Evolutionary conservation across 768 basidiomycete species (phyloP), one percentile per base, ranked within the genome.

Genomic region (Tylopilus balloui): DNA sequence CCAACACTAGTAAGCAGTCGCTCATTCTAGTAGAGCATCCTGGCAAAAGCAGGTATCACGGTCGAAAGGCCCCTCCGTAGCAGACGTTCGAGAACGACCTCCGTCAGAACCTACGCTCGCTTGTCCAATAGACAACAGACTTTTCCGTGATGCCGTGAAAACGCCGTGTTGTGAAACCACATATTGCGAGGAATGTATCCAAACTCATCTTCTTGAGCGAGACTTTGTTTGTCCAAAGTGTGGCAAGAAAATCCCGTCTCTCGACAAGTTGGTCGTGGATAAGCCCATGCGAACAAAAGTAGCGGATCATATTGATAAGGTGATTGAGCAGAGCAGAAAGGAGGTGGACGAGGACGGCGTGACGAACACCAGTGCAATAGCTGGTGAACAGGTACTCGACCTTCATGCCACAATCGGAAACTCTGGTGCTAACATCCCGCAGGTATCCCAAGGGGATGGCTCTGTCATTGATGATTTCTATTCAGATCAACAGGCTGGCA

Each of bases 141-240:
- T 98, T 27, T 84, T 96, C 68, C 86, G 88, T 58, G 92, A 97
- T 63, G 92, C 94, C 39, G 89, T 95, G 64, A 88, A 89, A 70
- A 94, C 92, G 3, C 95, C 96, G 2, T 97, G 95, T 70, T 98
- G 95, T 74, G 81, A 80, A 57, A 90, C 85, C 35, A 62, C 79
- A 12, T 99, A 89, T 70, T 97, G 95, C 76, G 94, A 98, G 70
- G 95, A 98, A 68, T 97, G 95, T 71, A 89, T 99, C 54, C 89
- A 94, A 67, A 92, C 89, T 36, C 79, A 94, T 69, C 76, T 99
- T 43, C 79, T 95, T 55, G 95, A 98, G 67, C 83, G 90, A 69
- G 93, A 96, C 73, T 98, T 98, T 68, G 73, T 86, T 49, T 98
- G 95, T 70, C 94, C 92, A 8, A 83, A 84, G 57, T 98, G 96